Conservation (phyloP, 2,329 filamentous ascomycete genomes). For the Aspergillus ibericus region DNA sequence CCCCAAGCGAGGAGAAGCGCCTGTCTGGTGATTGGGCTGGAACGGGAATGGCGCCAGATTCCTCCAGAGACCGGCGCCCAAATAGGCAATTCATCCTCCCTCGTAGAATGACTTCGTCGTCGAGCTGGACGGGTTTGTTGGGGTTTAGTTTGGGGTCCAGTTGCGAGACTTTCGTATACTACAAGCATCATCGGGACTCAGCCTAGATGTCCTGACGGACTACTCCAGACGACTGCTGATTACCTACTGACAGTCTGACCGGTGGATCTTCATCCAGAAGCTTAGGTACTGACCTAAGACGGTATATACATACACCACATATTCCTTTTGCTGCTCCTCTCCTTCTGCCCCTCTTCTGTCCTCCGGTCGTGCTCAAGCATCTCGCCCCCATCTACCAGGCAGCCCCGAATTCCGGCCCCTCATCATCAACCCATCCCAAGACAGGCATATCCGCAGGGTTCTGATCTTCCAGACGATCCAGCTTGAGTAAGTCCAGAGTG, state of each 20-base stretch:
- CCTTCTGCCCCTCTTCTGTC: neutral
- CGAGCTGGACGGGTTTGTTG: neutral
- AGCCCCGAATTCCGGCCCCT: neutral
- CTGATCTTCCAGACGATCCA: neutral
- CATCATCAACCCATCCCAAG: neutral
- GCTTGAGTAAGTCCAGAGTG: neutral
- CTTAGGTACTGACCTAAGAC: neutral
- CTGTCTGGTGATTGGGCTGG: conserved; percentile 22
- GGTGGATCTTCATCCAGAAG: neutral
- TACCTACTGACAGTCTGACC: neutral
- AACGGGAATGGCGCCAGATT: conserved; percentile 16
- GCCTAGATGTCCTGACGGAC: neutral
- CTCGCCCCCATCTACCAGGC: neutral
- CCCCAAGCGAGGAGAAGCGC: conserved; percentile 15
- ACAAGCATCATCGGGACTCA: neutral
- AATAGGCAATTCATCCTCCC: neutral
- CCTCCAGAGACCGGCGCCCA: neutral
- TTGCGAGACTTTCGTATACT: neutral
- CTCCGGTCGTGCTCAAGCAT: neutral
- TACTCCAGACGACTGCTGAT: neutral
- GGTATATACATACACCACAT: neutral
- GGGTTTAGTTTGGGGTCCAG: neutral
- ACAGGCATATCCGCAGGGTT: neutral
- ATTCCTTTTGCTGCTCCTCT: neutral
- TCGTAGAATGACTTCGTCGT: neutral